A percentile compares a stretch with the other conserved stretches of the same genome.
Conservation (phyloP, 1,284 basidiomycete species). For the Taiwanofungus camphoratus region DNA sequence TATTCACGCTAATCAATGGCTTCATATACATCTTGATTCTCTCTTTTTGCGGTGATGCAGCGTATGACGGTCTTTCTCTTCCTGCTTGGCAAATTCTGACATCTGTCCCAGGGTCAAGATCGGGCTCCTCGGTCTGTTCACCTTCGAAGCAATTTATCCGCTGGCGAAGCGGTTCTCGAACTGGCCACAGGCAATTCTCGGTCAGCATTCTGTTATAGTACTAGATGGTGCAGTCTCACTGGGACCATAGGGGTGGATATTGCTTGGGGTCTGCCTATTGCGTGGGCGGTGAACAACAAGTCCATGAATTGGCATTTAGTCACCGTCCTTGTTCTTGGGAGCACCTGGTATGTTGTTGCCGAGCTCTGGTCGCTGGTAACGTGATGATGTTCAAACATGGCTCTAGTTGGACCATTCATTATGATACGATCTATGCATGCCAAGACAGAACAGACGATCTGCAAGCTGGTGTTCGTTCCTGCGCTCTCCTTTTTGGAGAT, state of each 20-base stretch:
- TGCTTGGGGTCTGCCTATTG: constrained; percentile 10
- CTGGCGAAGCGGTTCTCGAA: constrained; percentile 33
- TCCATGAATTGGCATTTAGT: constrained; percentile 11
- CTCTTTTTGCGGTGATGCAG: constrained; percentile 13
- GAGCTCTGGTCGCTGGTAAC: background rate
- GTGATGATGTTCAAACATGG: background rate
- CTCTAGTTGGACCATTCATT: constrained; percentile 41
- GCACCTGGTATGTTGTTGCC: background rate
- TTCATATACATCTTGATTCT: constrained; percentile 7
- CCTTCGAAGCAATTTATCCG: constrained; percentile 16
- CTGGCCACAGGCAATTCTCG: constrained; percentile 56
- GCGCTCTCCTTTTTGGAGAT: constrained; percentile 46
- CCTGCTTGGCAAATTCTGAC: background rate
- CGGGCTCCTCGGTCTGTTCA: constrained; percentile 7
- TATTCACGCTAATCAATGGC: constrained; percentile 3
- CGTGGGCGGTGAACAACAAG: constrained; percentile 3
- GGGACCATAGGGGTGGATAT: constrained; percentile 5
- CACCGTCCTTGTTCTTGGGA: constrained; percentile 3
- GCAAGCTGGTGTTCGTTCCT: constrained; percentile 50
- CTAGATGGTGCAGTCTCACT: background rate
- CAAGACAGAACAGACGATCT: constrained; percentile 52
- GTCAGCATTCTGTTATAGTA: constrained; percentile 23
- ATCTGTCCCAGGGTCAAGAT: constrained; percentile 4
- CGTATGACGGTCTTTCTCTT: constrained; percentile 9
- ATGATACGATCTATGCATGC: constrained; percentile 58